A percentile compares a stretch with the other conserved stretches of the same genome.
Evolutionary conservation across 768 basidiomycete species (phyloP).

Genomic region (Cantharellus cinnabarinus): DNA sequence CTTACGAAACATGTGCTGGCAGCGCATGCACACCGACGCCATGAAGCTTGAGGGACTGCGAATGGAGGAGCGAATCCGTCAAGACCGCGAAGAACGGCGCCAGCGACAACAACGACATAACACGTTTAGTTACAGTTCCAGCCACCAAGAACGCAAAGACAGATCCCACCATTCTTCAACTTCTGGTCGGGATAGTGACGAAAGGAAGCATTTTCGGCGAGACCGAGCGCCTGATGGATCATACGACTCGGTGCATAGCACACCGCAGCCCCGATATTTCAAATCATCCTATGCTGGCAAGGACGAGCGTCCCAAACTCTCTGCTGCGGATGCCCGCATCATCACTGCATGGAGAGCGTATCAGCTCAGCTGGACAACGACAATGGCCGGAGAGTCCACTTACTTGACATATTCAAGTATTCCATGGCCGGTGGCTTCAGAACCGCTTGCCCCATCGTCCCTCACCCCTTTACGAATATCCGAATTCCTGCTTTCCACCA

Average conservation of each 20-base stretch:
- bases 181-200: background rate
- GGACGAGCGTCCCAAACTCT: background rate
- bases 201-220: background rate
- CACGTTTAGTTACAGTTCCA: background rate
- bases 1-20: background rate
- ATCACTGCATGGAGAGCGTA: background rate
- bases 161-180: background rate
- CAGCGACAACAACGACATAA: background rate
- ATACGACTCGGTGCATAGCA: background rate
- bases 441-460: conserved; percentile 11
- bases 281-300: too few species aligned
- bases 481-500: conserved; percentile 30
- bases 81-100: background rate
- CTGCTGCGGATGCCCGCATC: background rate
- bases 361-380: background rate
- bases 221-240: background rate
- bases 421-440: conserved; percentile 35
- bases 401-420: conserved; percentile 15
- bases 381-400: background rate
- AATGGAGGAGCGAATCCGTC: background rate
- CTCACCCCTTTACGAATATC: conserved; percentile 22
- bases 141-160: background rate
- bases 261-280: background rate
- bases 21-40: background rate
- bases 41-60: background rate